These are phyloP conservation scores for Magnolia sinica DNA, from an alignment of 164 flowering plant genomes.

Conservation along the genomic window DNA sequence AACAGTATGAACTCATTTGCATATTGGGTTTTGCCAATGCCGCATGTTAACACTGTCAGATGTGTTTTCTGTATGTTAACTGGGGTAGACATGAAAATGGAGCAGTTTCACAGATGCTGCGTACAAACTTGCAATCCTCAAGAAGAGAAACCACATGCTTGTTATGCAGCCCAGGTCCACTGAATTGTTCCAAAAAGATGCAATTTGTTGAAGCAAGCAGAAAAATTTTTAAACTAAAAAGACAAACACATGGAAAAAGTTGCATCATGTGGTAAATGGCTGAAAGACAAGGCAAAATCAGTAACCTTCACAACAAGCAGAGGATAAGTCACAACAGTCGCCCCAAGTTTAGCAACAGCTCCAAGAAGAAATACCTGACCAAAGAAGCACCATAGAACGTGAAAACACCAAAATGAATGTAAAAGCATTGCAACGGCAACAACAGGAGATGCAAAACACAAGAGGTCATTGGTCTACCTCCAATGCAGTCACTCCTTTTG, in stretches of 20 bases:
- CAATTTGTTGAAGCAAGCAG: no score
- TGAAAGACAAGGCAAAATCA: not conserved
- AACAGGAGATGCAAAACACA: not conserved
- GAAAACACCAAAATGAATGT: not conserved
- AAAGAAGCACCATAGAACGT: not conserved
- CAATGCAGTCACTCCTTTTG: constrained; percentile 59
- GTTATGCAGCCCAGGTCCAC: no score
- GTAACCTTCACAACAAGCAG: constrained; percentile 92
- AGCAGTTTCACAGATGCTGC: no score
- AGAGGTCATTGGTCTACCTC: constrained; percentile 49
- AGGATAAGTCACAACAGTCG: constrained; percentile 93
- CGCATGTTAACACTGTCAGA: no score
- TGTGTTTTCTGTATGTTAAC: no score
- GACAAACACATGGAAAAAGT: not conserved
- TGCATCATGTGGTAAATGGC: not conserved
- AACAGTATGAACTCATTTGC: no score
- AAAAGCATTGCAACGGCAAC: not conserved
- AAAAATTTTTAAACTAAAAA: no score
- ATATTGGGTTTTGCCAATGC: no score
- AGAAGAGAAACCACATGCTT: no score
- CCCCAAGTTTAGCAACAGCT: constrained; percentile 97
- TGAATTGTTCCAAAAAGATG: no score
- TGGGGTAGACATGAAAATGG: no score
- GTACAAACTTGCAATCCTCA: no score
- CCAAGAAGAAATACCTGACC: constrained; percentile 84